Evolutionary conservation across 2,329 filamentous ascomycete species (phyloP), one percentile per base, ranked within the genome.

Genomic region (Cladosporium colombiae): DNA sequence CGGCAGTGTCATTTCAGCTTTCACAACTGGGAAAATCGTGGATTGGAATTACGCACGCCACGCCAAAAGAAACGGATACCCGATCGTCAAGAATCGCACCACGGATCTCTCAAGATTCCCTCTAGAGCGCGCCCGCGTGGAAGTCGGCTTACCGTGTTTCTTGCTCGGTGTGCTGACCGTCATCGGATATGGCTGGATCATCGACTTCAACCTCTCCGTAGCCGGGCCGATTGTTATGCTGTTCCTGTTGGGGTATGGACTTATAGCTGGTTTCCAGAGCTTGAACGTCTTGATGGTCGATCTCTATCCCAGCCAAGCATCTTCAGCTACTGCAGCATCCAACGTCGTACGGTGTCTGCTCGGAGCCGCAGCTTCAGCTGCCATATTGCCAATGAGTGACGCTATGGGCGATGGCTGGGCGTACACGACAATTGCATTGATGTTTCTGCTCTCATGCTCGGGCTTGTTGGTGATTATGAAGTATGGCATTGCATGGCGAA

Each of bases 221-320:
- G 74, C 74, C 0, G 73, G 69, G 0, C 72, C 74, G 1, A 61
- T 74, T 18, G 66, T 75, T 33, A 64, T 74, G 27, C 66, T 74
- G 2, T 74, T 73, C 65, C 21, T 75, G 27, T 55, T 74, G 18
- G 74, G 73, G 29, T 77, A 79, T 58, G 73, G 74, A 13, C 70
- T 82, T 21, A 79, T 77, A 6, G 78, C 77, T 0, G 75, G 77
- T 0, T 82, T 79, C 61, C 81, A 82, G 61, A 76, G 78, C 3
- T 73, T 81, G 8, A 81, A 80, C 61, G 82, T 82, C 0, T 71
- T 86, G 33, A 74, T 83, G 46, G 75, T 84, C 1, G 81, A 83
- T 68, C 70, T 82, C 2, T 80, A 81, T 63, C 79, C 79, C 0
- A 75, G 70, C 11, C 73, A 75, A 37, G 76, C 81, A 1, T 78